A percentile compares a stretch with the other conserved stretches of the same genome.
These are phyloP conservation scores for Periglandula ipomoeae DNA, from an alignment of 2,329 filamentous ascomycete genomes.

Conservation along the genomic window DNA sequence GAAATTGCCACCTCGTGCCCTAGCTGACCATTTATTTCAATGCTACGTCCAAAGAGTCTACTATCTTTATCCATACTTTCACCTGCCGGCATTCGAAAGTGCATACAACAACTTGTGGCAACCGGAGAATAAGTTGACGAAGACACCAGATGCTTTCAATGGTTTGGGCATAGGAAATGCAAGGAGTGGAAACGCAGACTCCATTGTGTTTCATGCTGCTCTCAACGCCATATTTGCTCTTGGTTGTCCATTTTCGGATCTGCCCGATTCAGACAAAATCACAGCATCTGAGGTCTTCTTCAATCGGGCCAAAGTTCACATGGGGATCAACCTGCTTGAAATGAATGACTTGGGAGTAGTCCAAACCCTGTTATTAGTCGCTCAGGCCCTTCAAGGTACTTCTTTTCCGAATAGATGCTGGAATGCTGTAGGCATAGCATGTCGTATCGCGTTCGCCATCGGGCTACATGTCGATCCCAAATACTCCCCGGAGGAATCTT, in stretches of 20 bases:
- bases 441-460: not conserved
- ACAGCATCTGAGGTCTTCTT: constrained; percentile 22
- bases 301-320: constrained; percentile 20
- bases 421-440: constrained; percentile 28
- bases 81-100: constrained; percentile 29
- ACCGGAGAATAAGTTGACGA: constrained; percentile 5
- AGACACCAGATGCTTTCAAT: not conserved
- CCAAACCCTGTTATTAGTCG: constrained; percentile 29
- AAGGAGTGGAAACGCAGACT: constrained; percentile 17
- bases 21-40: constrained; percentile 31
- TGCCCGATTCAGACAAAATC: constrained; percentile 14
- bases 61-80: constrained; percentile 35
- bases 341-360: constrained; percentile 22
- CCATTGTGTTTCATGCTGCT: constrained; percentile 26
- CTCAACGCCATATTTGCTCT: constrained; percentile 26
- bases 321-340: constrained; percentile 24
- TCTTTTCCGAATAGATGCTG: constrained; percentile 31
- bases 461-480: constrained; percentile 26
- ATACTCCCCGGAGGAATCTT: constrained; percentile 6
- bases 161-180: constrained; percentile 23
- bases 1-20: constrained; percentile 27
- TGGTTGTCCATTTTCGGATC: constrained; percentile 28
- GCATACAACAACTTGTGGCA: constrained; percentile 31
- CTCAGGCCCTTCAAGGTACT: constrained; percentile 30
- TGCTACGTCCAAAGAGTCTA: constrained; percentile 30